These are phyloP conservation scores for Taphrina pruni DNA, from an alignment of 1,139 yeast genomes.

Conservation along the genomic window DNA sequence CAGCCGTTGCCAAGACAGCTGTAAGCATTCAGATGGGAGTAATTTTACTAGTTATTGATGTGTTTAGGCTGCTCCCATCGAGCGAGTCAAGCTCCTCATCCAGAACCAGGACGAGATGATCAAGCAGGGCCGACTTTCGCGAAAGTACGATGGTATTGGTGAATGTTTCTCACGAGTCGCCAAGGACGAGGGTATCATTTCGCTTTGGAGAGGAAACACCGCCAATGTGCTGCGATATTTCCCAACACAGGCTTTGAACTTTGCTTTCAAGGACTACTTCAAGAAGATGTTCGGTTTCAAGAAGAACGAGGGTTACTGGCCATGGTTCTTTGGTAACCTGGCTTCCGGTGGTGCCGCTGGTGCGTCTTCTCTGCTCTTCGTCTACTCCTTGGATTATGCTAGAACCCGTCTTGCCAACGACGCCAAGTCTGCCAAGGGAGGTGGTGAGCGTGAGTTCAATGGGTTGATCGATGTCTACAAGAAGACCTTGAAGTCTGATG, in stretches of 20 bases:
- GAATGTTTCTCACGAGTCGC: conserved; percentile 78
- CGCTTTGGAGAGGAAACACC: conserved; percentile 87
- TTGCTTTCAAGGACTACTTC: conserved; percentile 83
- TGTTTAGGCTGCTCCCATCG: conserved; percentile 75
- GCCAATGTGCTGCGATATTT: conserved; percentile 83
- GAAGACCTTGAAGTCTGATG: conserved; percentile 76
- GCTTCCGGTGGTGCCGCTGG: conserved; percentile 87
- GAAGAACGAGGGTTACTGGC: conserved; percentile 69
- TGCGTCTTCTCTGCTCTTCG: conserved; percentile 74
- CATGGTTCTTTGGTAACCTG: conserved; percentile 78
- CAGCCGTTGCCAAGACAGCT: conserved; percentile 83
- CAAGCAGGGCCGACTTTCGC: conserved; percentile 76
- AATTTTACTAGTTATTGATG: not conserved
- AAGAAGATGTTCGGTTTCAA: conserved; percentile 77
- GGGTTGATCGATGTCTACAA: conserved; percentile 78
- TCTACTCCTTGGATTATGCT: conserved; percentile 81
- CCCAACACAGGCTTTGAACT: conserved; percentile 85
- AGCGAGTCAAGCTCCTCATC: conserved; percentile 78
- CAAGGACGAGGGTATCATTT: conserved; percentile 70
- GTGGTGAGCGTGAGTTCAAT: conserved; percentile 79
- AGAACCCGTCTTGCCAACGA: conserved; percentile 85
- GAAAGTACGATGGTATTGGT: conserved; percentile 68
- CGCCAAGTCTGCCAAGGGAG: conserved; percentile 71
- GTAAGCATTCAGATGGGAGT: not conserved
- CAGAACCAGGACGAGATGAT: conserved; percentile 86